A percentile compares a stretch with the other conserved stretches of the same genome.
phyloP scores from a whole-genome alignment of 139 green algal species.

The Micractinium conductrix region DNA sequence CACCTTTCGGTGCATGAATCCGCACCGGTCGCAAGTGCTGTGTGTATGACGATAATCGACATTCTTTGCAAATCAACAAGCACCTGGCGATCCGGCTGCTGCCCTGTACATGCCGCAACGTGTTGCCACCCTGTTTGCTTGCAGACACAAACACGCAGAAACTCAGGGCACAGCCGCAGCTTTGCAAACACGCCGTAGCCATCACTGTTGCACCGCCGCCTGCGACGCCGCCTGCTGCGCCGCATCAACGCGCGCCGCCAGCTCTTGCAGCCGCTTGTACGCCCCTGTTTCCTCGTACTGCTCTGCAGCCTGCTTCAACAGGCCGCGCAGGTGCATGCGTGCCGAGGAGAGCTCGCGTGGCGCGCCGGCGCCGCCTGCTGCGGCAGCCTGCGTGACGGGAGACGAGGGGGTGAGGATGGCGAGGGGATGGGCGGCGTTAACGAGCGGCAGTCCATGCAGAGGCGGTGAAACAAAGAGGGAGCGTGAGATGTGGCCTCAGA shows the following conservation, averaged over 20 bases:
- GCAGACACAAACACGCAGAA: too few species aligned
- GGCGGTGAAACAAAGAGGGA: neutral
- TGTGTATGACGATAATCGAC: too few species aligned
- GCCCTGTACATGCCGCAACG: too few species aligned
- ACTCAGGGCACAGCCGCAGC: too few species aligned
- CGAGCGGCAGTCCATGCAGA: neutral
- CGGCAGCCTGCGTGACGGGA: constrained; percentile 2
- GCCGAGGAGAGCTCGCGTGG: constrained; percentile 65
- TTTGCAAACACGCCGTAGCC: too few species aligned
- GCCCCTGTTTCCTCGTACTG: constrained; percentile 49
- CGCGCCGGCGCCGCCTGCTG: constrained; percentile 7
- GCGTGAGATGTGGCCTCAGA: neutral
- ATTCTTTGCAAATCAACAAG: too few species aligned
- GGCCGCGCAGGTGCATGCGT: constrained; percentile 74
- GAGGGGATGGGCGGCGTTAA: neutral
- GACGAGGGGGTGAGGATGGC: neutral
- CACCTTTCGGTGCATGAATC: too few species aligned
- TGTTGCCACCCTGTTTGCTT: too few species aligned
- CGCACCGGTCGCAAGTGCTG: too few species aligned
- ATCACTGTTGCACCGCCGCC: neutral
- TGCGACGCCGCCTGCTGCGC: neutral
- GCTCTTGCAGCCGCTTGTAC: constrained; percentile 32
- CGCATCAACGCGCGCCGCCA: constrained; percentile 22
- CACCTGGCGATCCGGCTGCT: too few species aligned
- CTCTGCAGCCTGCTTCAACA: constrained; percentile 70